These are phyloP conservation scores for Fusarium falciforme DNA, from an alignment of 2,329 filamentous ascomycete genomes.

Conservation along the genomic window DNA sequence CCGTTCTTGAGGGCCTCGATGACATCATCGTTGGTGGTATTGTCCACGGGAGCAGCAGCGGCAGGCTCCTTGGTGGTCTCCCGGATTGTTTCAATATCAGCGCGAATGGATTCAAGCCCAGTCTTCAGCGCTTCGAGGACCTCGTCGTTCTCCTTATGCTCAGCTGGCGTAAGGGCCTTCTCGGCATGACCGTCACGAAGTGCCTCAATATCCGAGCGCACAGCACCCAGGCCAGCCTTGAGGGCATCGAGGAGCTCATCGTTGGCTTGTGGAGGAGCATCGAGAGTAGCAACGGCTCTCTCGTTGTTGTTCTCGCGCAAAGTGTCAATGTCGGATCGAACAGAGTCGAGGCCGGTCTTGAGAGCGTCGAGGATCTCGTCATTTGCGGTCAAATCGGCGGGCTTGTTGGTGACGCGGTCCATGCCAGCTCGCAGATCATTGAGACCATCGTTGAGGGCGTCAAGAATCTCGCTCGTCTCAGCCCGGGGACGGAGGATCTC, in stretches of 20 bases:
- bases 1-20: slow-evolving; percentile 82
- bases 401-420: slow-evolving; percentile 81
- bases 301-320: slow-evolving; percentile 71
- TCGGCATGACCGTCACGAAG: slow-evolving; percentile 69
- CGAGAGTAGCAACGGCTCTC: slow-evolving; percentile 59
- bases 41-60: slow-evolving; percentile 67
- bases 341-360: slow-evolving; percentile 80
- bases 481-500: slow-evolving; percentile 76
- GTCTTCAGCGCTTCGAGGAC: slow-evolving; percentile 74
- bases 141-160: slow-evolving; percentile 77
- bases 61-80: slow-evolving; percentile 55
- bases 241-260: slow-evolving; percentile 91
- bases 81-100: slow-evolving; percentile 56
- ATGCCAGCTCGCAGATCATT: slow-evolving; percentile 81
- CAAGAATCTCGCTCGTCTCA: slow-evolving; percentile 88
- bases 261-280: slow-evolving; percentile 67
- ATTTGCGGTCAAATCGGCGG: slow-evolving; percentile 83
- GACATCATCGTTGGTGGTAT: slow-evolving; percentile 83
- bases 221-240: slow-evolving; percentile 80
- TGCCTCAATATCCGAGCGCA: slow-evolving; percentile 82
- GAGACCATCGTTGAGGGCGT: slow-evolving; percentile 89
- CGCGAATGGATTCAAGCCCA: slow-evolving; percentile 37
- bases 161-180: slow-evolving; percentile 53
- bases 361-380: slow-evolving; percentile 92
- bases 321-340: slow-evolving; percentile 82